These are phyloP conservation scores for Solanum appendiculatum DNA, from an alignment of 257 asterid genomes.

Conservation along the genomic window DNA sequence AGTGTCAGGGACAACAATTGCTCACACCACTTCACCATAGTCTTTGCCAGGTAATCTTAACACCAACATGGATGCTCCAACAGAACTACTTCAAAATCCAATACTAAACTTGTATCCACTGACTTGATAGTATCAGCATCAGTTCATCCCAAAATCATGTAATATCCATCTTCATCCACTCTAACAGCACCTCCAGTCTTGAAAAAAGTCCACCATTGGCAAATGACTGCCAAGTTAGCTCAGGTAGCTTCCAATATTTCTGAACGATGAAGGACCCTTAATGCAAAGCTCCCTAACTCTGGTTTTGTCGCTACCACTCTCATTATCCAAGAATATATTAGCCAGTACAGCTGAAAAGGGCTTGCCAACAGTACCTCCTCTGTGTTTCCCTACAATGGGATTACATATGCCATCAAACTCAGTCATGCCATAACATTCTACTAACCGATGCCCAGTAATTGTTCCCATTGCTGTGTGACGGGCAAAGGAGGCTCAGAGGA, in stretches of 20 bases:
- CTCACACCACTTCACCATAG: slow-evolving; percentile 75
- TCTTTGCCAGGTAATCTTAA: slow-evolving; percentile 79
- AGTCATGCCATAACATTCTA: slow-evolving; percentile 90
- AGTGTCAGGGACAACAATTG: slow-evolving; percentile 58
- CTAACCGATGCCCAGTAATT: slow-evolving; percentile 71
- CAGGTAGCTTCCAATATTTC: slow-evolving; percentile 85
- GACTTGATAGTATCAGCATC: slow-evolving; percentile 90
- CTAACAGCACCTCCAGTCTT: slow-evolving; percentile 87
- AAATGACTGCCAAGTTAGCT: slow-evolving; percentile 73
- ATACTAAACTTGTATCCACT: slow-evolving; percentile 84
- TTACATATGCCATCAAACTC: slow-evolving; percentile 96
- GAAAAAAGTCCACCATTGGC: slow-evolving; percentile 68
- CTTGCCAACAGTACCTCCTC: slow-evolving; percentile 78
- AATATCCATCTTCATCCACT: slow-evolving; percentile 73
- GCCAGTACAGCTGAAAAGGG: slow-evolving; percentile 89
- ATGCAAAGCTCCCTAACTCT: slow-evolving; percentile 78
- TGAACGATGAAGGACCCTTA: slow-evolving; percentile 76
- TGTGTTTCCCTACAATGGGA: slow-evolving; percentile 41
- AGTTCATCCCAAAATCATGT: slow-evolving; percentile 85
- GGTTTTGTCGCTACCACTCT: slow-evolving; percentile 23
- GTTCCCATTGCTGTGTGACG: slow-evolving; percentile 85
- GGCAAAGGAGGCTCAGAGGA: slow-evolving; percentile 94
- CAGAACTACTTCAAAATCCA: slow-evolving; percentile 77
- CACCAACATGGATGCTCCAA: slow-evolving; percentile 83
- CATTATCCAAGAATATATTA: slow-evolving; percentile 66